Evolutionary conservation across 208 protist genomes (phyloP), one percentile per base, ranked within the genome.

Genomic region (Trypanosoma conorhini): DNA sequence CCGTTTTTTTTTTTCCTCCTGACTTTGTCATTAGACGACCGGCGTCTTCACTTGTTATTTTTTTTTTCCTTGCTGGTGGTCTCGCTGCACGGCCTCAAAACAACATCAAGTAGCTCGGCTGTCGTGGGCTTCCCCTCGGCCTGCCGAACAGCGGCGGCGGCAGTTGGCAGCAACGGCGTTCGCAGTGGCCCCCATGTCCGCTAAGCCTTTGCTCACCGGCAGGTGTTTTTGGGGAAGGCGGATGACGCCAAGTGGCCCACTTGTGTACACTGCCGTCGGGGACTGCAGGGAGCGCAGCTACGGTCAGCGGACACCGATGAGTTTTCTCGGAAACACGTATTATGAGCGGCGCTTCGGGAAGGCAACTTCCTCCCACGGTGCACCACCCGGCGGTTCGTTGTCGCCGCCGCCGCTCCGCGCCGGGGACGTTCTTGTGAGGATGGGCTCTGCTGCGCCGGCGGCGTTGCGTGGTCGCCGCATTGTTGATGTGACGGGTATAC

Each of bases 401-500:
- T 50, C 31, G 21, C 62, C 67, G 44, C 67, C 77, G 59, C 46
- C 57, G 26, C 62, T 62, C 50, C 21, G 19, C 40, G 28, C 30
- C 28, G 60, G 69, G 13, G 68, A 72, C 35, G 28, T 73, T 65
- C 62, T 70, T 42, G 48, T 77, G 73, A 86, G 22, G 81, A 92
- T 75, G 35, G 50, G 46, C 21, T 84, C 74, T 46, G 74, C 81
- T 1, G 76, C 81, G 13, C 81, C 86, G 4, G 64, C 61, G 19
- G 62, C 77, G 28, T 62, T 92, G 28, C 74, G 82, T 19, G 56
- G 67, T 5, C 73, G 72, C 33, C 87, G 78, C 21, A 59, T 90
- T 56, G 87, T 90, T 54, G 90, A 95, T 66, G 87, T 93, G 12
- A 86, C 85, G 5, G 90, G 90, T 12, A 65, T 92, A 46, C 65